Evolutionary conservation across 139 green algal species (phyloP).

Genomic region (Coccomyxa sp.): DNA sequence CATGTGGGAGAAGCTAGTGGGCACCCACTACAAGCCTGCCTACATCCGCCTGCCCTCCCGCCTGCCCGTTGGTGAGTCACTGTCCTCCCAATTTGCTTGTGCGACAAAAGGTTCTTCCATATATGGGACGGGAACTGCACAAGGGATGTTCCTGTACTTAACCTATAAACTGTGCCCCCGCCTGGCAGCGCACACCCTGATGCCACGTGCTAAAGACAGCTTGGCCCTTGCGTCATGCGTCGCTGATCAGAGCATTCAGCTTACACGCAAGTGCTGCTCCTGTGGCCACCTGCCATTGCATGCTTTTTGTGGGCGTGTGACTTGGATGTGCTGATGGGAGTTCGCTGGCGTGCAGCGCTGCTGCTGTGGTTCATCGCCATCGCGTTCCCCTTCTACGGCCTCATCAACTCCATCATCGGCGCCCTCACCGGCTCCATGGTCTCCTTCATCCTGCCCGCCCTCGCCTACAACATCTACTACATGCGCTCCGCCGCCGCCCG

Average conservation of each 20-base stretch:
- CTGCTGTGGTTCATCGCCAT: conserved; percentile 1
- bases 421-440: background rate
- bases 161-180: too few relatives aligned
- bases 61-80: background rate
- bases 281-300: background rate
- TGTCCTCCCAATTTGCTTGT: too few relatives aligned
- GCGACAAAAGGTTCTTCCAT: too few relatives aligned
- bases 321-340: background rate
- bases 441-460: background rate
- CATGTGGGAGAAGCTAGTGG: too few relatives aligned
- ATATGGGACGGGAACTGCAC: too few relatives aligned
- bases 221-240: background rate
- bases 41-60: background rate
- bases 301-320: background rate
- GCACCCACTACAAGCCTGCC: background rate
- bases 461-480: background rate
- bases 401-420: background rate
- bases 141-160: too few relatives aligned
- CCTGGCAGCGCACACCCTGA: too few relatives aligned
- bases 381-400: background rate
- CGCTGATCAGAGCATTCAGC: background rate
- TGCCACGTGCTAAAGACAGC: background rate
- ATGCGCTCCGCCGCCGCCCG: background rate
- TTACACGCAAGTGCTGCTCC: background rate
- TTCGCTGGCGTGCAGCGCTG: background rate